phyloP scores from a whole-genome alignment of 441 rosid species.

The Arabidopsis lyrata region DNA sequence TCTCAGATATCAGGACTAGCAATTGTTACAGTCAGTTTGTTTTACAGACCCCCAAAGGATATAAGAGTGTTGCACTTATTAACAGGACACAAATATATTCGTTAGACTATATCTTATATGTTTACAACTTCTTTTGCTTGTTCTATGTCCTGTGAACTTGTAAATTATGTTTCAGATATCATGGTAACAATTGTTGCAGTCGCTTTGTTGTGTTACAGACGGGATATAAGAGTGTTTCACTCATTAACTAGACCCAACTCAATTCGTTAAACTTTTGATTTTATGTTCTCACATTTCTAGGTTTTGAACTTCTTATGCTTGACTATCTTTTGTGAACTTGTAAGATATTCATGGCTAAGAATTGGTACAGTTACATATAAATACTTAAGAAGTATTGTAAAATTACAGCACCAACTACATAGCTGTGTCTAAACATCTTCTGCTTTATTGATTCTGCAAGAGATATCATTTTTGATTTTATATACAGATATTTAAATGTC shows the following conservation, averaged over 20 bases:
- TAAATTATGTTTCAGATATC: background rate
- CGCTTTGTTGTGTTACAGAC: background rate
- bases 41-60: background rate
- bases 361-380: background rate
- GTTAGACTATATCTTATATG: background rate
- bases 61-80: background rate
- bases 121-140: background rate
- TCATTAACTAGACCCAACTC: background rate
- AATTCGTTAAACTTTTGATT: background rate
- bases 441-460: conserved; percentile 24
- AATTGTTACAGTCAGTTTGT: background rate
- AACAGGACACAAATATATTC: background rate
- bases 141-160: background rate
- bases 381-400: background rate
- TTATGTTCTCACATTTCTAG: background rate
- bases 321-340: conserved; percentile 23
- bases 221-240: background rate
- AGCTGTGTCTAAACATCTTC: conserved; percentile 24
- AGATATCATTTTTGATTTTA: conserved; percentile 27
- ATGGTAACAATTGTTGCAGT: background rate
- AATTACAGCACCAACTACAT: conserved; percentile 3
- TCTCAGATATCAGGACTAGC: background rate
- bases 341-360: conserved; percentile 3
- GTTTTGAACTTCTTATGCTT: background rate
- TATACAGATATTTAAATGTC: conserved; percentile 17